Conservation (phyloP, 192 early-diverging fungal species). For the Backusella liffmaniae region DNA sequence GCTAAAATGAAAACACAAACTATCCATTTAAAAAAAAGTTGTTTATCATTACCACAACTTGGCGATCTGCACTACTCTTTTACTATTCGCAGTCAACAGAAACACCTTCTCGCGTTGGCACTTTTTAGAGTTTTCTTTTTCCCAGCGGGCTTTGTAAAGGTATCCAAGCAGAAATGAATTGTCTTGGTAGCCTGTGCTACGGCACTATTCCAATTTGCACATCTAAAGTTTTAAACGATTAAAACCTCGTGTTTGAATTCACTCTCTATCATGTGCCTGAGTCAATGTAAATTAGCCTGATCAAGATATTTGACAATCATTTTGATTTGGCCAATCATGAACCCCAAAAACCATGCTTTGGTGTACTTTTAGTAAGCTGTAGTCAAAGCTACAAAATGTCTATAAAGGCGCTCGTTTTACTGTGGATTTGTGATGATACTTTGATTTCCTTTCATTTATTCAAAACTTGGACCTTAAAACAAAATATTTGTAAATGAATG, state of each 20-base stretch:
- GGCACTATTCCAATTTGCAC: neutral
- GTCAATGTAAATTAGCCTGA: too few species aligned
- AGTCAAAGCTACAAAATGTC: too few species aligned
- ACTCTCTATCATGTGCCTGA: neutral
- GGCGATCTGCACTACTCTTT: neutral
- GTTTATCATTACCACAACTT: neutral
- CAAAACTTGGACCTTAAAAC: too few species aligned
- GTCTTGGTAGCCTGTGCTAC: neutral
- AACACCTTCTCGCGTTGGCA: neutral
- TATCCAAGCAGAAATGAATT: neutral
- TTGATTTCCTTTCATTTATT: too few species aligned
- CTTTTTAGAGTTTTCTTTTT: slow-evolving; percentile 1
- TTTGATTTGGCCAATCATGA: too few species aligned
- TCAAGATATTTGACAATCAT: too few species aligned
- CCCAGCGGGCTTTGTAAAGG: slow-evolving; percentile 1
- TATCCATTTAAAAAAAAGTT: neutral
- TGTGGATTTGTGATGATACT: too few species aligned
- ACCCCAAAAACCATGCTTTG: too few species aligned
- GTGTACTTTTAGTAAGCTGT: too few species aligned
- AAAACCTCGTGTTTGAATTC: neutral
- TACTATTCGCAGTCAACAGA: neutral
- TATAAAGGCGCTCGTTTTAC: too few species aligned
- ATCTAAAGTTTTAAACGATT: neutral
- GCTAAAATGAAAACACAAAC: neutral
- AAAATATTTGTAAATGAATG: too few species aligned